phyloP scores from a whole-genome alignment of 2,329 filamentous ascomycete species.

The Pseudocercospora ulei region DNA sequence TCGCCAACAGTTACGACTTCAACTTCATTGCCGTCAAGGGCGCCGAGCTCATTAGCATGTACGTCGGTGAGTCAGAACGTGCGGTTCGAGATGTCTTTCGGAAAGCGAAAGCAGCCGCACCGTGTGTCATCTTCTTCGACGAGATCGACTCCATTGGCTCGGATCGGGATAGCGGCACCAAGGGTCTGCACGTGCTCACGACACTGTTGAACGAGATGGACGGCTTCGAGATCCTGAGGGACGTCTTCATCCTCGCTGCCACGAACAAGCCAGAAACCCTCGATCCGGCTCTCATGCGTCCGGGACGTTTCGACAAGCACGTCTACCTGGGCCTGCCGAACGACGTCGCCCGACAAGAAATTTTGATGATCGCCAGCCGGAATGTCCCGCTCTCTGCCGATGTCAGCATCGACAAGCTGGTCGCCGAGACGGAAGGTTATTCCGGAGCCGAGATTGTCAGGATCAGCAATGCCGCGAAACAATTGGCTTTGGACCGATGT shows the following conservation, averaged over 20 bases:
- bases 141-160: conserved; percentile 79
- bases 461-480: conserved; percentile 40
- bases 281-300: conserved; percentile 74
- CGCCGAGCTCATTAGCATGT: conserved; percentile 89
- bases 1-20: conserved; percentile 79
- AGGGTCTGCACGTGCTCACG: conserved; percentile 71
- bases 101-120: conserved; percentile 72
- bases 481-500: conserved; percentile 18
- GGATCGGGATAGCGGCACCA: conserved; percentile 44
- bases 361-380: conserved; percentile 58
- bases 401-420: conserved; percentile 57
- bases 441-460: conserved; percentile 74
- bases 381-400: conserved; percentile 53
- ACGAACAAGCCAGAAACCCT: conserved; percentile 83
- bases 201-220: conserved; percentile 93
- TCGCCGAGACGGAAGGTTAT: conserved; percentile 59
- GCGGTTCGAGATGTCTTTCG: conserved; percentile 76
- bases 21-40: conserved; percentile 95
- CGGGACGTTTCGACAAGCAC: conserved; percentile 73
- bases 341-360: conserved; percentile 60
- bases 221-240: conserved; percentile 73
- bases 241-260: conserved; percentile 78
- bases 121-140: conserved; percentile 93
- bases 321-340: conserved; percentile 81
- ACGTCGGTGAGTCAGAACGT: conserved; percentile 88